Conservation (phyloP, 139 green algal species). For the Deuterostichococcus epilithicus region DNA sequence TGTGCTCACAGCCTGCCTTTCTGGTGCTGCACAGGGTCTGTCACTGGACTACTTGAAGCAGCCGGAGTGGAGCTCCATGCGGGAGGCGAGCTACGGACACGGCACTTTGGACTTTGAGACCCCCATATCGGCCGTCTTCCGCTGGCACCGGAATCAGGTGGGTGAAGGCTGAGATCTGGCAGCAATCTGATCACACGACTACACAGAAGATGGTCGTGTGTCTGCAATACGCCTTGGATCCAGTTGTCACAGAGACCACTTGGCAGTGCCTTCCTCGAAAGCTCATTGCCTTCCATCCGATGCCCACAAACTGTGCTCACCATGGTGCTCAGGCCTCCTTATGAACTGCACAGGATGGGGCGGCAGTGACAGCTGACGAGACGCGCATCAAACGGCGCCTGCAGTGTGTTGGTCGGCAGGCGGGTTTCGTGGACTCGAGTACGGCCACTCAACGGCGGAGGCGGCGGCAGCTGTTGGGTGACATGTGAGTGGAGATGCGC, state of each 20-base stretch:
- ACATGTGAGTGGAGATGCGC: not conserved
- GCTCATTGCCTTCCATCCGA: too few relatives aligned
- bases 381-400: not conserved
- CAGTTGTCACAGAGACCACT: too few relatives aligned
- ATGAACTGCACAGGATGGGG: not conserved
- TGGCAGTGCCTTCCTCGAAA: too few relatives aligned
- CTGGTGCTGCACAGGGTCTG: not conserved
- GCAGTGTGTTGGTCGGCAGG: not conserved
- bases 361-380: not conserved
- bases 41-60: constrained; percentile 6
- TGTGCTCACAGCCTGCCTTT: too few relatives aligned
- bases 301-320: not conserved
- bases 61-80: constrained; percentile 52
- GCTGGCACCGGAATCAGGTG: constrained; percentile 62
- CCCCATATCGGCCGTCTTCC: constrained; percentile 55
- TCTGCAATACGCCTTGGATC: too few relatives aligned
- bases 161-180: too few relatives aligned
- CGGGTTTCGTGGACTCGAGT: too few relatives aligned
- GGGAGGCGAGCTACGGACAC: constrained; percentile 69
- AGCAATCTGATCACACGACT: too few relatives aligned
- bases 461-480: not conserved
- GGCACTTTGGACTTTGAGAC: constrained; percentile 58
- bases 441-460: not conserved
- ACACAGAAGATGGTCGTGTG: too few relatives aligned
- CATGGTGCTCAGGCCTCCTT: too few relatives aligned